Evolutionary conservation across 352 stramenopile species (phyloP).

Genomic region (Achlya hypogyna): DNA sequence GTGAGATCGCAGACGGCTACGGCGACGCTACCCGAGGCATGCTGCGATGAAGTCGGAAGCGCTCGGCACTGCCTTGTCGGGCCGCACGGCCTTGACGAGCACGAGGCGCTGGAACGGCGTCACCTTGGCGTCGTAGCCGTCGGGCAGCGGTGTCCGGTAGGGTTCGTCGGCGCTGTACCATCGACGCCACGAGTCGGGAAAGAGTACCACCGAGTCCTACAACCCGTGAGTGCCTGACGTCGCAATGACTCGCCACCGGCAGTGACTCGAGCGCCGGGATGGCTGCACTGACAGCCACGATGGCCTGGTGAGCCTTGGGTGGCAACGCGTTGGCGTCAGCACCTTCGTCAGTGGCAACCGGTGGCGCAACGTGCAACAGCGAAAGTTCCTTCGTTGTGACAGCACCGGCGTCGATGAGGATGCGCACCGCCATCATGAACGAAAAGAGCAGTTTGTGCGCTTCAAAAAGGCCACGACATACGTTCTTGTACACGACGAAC

Average conservation of each 20-base stretch:
- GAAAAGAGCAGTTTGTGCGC: slow-evolving; percentile 57
- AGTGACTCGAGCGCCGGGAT: not conserved
- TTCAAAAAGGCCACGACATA: slow-evolving; percentile 60
- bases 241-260: not conserved
- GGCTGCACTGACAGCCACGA: not conserved
- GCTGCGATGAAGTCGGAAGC: slow-evolving; percentile 34
- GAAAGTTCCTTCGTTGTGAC: slow-evolving; percentile 36
- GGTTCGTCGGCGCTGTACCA: not conserved
- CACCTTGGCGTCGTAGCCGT: slow-evolving; percentile 27
- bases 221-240: not conserved
- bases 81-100: slow-evolving; percentile 47
- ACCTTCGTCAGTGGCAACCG: not conserved
- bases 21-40: slow-evolving; percentile 25
- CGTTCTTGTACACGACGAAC: slow-evolving; percentile 53
- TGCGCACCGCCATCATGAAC: slow-evolving; percentile 41
- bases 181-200: not conserved
- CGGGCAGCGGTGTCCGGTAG: slow-evolving; percentile 30
- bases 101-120: slow-evolving; percentile 42
- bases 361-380: slow-evolving; percentile 22
- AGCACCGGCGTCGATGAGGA: slow-evolving; percentile 37
- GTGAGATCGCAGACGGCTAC: not conserved
- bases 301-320: not conserved
- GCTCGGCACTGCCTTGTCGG: slow-evolving; percentile 35
- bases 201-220: not conserved
- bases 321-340: not conserved